Base-by-base conservation (phyloP, 2,329 filamentous ascomycete species). In the Monilinia aucupariae region DNA sequence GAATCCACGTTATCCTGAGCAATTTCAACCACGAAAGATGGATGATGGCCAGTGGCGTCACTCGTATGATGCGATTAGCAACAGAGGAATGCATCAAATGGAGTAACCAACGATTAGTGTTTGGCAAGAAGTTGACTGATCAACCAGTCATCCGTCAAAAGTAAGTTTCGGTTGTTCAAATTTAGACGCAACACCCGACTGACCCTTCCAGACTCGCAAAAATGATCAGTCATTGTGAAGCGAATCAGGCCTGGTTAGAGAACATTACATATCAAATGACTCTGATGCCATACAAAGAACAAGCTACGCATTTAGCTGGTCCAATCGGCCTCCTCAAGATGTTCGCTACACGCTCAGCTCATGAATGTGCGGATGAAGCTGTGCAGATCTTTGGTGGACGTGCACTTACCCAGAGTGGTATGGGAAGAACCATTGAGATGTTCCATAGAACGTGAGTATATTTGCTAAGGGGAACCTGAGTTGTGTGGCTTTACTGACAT, bases 21-120 rank as follows among this genome's bases (percentile, higher is more conserved):
- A 96, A 96, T 78, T 96, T 96, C 79, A 94, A 94, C 80, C 90
- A 94, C 77, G 90, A 92, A 78, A 83, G 89, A 39, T 91, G 88
- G 82, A 87, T 83, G 76, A 91, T 92, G 88, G 79, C 80, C 17
- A 50, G 63, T 68, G 85, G 78, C 58, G 84, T 86, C 4, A 81
- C 87, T 64, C 85, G 89, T 58, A 80, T 82, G 75, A 85, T 81
- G 61, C 83, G 90, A 66, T 82, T 82, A 1, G 83, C 93, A 17
- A 86, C 91, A 15, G 90, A 96, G 75, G 91, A 96, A 74, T 93
- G 86, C 71, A 78, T 96, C 67, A 94, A 94, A 75, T 96, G 92
- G 91, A 82, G 86, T 39, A 91, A 94, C 78, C 92, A 96, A 77
- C 86, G 91, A 56, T 80, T 92, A 32, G 90, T 96, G 68, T 94